Evolutionary conservation across 352 stramenopile species (phyloP).

Genomic region (Phytophthora cryptogea): DNA sequence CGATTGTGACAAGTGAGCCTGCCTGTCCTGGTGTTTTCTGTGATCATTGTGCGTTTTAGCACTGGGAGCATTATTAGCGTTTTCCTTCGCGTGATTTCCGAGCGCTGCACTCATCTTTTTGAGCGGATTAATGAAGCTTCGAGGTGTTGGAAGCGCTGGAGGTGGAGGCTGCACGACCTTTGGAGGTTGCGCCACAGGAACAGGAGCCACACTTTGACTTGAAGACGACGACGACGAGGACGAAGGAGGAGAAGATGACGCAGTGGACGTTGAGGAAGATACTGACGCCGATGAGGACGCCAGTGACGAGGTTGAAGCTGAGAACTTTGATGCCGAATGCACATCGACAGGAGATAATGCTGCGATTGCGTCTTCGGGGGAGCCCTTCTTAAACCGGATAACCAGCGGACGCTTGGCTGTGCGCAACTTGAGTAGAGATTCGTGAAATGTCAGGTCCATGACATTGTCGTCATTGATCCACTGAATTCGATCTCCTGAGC

Average conservation of each 20-base stretch:
- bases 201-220: conserved; percentile 16
- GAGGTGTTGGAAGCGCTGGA: conserved; percentile 32
- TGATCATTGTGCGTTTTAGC: conserved; percentile 42
- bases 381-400: conserved; percentile 83
- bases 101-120: conserved; percentile 64
- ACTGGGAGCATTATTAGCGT: conserved; percentile 33
- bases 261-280: conserved; percentile 28
- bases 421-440: conserved; percentile 81
- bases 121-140: conserved; percentile 59
- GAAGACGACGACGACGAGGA: conserved; percentile 20
- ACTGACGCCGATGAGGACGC: conserved; percentile 32
- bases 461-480: conserved; percentile 88
- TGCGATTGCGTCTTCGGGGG: conserved; percentile 44
- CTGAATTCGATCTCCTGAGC: conserved; percentile 64
- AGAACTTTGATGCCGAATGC: conserved; percentile 30
- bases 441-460: conserved; percentile 77
- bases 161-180: conserved; percentile 30
- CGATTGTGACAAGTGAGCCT: conserved; percentile 30
- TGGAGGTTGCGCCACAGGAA: conserved; percentile 15
- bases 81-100: conserved; percentile 51
- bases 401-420: conserved; percentile 82
- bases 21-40: conserved; percentile 32
- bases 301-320: conserved; percentile 30
- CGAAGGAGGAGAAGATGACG: conserved; percentile 23
- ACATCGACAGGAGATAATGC: conserved; percentile 28